Evolutionary conservation across 2,329 filamentous ascomycete genomes (phyloP), one percentile per base, ranked within the genome.

Genomic region (Leptographium galeiforme): DNA sequence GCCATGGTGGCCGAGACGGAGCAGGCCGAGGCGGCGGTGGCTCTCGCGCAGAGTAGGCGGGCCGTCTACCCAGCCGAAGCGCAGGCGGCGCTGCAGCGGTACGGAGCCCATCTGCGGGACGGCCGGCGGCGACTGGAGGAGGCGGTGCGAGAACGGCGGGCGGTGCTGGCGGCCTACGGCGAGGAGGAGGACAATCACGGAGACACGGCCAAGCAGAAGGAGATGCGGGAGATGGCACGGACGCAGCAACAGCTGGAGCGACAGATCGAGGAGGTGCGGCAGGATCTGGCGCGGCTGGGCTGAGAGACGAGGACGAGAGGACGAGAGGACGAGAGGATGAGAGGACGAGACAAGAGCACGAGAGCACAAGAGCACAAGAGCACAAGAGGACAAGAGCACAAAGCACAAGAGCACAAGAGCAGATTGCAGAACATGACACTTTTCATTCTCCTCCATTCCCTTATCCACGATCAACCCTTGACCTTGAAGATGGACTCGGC

Each of bases 401-500:
- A 25, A 25, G 25, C 25, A 25, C 25, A 25, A 25, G 25, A 25
- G 25, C 25, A 25, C 25, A 2, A 25, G 25, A 5, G 25, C 25
- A 25, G 25, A 25, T 3, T 25, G 25, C 25, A 25, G 25, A 25
- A 25, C 25, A 25, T 2, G 25, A 25, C 30, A 41, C 39, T 16
- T 18, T 41, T 41, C 39, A 41, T 41, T 41, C n/a, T 41, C n/a
- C n/a, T 3, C 8, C 14, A n/a, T 14, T 41, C 39, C 39, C 3
- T 2, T 41, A 8, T 10, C 39, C 14, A 8, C n/a, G 4, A 6
- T 34, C 76, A 82, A 66, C 84, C 84, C 70, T 85, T 89, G 67
- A 93, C 79, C 72, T 88, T 87, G 77, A 81, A 89, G 70, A 93
- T 91, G 65, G 85, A 78, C 76, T 91, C 83, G 56, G 87, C 87